Evolutionary conservation across 345 rosid genomes (phyloP).

Genomic region (Euphorbia peplus): DNA sequence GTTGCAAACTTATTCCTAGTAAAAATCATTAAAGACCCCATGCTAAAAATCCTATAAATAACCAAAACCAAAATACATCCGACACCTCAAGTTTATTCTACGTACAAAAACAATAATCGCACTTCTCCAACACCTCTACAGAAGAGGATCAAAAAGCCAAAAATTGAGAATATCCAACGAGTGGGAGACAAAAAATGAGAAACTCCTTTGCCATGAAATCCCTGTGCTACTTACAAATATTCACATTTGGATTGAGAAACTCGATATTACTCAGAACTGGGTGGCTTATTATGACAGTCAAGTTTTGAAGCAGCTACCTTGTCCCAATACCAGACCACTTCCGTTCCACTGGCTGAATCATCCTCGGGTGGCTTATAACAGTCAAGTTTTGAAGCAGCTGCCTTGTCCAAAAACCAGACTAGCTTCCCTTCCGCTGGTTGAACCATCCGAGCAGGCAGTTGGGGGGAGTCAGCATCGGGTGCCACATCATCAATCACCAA

Average conservation of each 20-base stretch:
- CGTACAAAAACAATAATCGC: too few species aligned
- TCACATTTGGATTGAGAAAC: conserved; percentile 10
- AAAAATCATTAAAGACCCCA: too few species aligned
- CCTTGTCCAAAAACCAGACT: conserved; percentile 84
- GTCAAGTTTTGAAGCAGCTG: conserved; percentile 67
- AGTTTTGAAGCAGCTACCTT: too few species aligned
- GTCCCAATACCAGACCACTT: too few species aligned
- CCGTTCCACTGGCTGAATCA: neutral
- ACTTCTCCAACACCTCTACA: conserved; percentile 30
- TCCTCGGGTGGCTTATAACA: conserved; percentile 35
- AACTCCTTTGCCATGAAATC: conserved; percentile 15
- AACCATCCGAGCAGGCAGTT: conserved; percentile 64
- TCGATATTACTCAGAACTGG: too few species aligned
- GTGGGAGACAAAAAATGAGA: too few species aligned
- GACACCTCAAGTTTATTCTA: conserved; percentile 34
- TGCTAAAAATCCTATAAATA: conserved; percentile 7
- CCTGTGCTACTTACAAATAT: conserved; percentile 39
- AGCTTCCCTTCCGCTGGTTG: conserved; percentile 61
- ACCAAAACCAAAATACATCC: conserved; percentile 13
- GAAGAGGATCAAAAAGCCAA: conserved; percentile 20
- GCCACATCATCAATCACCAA: conserved; percentile 50
- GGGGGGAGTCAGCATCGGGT: conserved; percentile 35
- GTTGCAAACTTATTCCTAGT: too few species aligned
- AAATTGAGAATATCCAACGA: too few species aligned
- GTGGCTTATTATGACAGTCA: too few species aligned